phyloP scores from a whole-genome alignment of 2,329 filamentous ascomycete genomes.

The Magnaporthiopsis poae region DNA sequence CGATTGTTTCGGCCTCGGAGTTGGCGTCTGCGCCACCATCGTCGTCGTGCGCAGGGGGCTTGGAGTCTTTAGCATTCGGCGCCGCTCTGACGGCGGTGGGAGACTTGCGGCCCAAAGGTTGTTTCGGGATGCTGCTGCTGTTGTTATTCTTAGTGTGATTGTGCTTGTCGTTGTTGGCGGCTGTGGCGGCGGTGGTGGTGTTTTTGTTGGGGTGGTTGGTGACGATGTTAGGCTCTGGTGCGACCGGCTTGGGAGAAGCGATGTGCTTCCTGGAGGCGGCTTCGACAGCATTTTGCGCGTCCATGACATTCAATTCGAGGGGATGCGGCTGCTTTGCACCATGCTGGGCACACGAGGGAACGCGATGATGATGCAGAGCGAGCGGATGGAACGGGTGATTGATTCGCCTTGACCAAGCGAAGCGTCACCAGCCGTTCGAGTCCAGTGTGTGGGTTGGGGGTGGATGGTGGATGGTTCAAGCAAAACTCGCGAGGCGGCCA shows the following conservation, averaged over 20 bases:
- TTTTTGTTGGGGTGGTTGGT: conserved; percentile 21
- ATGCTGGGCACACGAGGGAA: conserved; percentile 41
- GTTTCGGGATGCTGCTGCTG: conserved; percentile 7
- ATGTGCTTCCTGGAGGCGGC: conserved; percentile 50
- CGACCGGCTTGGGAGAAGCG: conserved; percentile 38
- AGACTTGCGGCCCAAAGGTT: conserved; percentile 18
- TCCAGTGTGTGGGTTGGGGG: background rate
- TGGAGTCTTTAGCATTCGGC: conserved; percentile 22
- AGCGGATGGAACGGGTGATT: conserved; percentile 4
- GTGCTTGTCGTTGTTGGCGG: conserved; percentile 15
- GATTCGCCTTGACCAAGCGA: conserved; percentile 4
- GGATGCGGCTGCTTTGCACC: conserved; percentile 43
- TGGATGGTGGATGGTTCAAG: background rate
- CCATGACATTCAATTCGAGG: conserved; percentile 54
- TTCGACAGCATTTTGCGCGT: conserved; percentile 59
- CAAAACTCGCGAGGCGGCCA: background rate
- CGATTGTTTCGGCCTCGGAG: conserved; percentile 64
- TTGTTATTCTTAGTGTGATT: background rate
- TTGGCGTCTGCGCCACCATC: conserved; percentile 45
- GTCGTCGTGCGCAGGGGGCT: conserved; percentile 29
- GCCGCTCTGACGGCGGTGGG: conserved; percentile 18
- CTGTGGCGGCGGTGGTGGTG: background rate
- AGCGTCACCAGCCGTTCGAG: conserved; percentile 3
- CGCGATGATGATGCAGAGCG: background rate
- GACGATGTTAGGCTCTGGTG: conserved; percentile 24